Base-by-base conservation (phyloP, 2,329 filamentous ascomycete species). In the Cucurbitaria berberidis region DNA sequence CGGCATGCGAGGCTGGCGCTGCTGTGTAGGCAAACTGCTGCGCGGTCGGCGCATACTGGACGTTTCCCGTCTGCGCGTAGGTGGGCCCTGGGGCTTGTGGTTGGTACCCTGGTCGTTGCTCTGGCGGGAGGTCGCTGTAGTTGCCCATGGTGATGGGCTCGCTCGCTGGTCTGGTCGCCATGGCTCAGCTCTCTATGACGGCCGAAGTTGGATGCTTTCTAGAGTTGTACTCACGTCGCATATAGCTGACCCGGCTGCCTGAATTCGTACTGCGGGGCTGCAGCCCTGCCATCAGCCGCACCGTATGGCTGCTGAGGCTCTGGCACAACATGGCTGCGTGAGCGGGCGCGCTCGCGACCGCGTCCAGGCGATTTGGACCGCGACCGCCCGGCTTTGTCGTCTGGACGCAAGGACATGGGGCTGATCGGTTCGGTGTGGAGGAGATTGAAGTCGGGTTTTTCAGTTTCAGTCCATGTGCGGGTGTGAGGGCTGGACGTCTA, bases 71-170 rank as follows among this genome's bases (percentile, higher is more conserved):
- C 47, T 59, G 62, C 27, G 66, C 60, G 47, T 70, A 68, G 15
- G 63, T 26, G 54, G 15, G 56, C 30, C 44, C 46, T 10, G 54
- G 51, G 15, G 53, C 42, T 50, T 56, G 60, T 59, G 53, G 13
- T 16, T 34, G 62, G 46, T 75, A 79, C 30, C 71, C 74, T 2
- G 77, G 76, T 5, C 78, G 68, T 55, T 80, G 73, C 45, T 78
- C 64, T 11, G 76, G 78, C 24, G 78, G 78, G 9, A 78, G 69
- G 55, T 80, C 77, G 21, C 68, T 64, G 54, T 76, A 80, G 48
- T 72, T 75, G 45, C 77, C 77, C 76, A 78, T 79, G 43, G 76
- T 78, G 29, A 77, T 73, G 56, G 69, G 69, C 40, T 72, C 64
- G 52, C 53, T 60, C 29, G 53, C 51, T 22, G 63, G 62, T 62